Conservation (phyloP, 805 yeast genomes). For the Komagataella kurtzmanii region DNA sequence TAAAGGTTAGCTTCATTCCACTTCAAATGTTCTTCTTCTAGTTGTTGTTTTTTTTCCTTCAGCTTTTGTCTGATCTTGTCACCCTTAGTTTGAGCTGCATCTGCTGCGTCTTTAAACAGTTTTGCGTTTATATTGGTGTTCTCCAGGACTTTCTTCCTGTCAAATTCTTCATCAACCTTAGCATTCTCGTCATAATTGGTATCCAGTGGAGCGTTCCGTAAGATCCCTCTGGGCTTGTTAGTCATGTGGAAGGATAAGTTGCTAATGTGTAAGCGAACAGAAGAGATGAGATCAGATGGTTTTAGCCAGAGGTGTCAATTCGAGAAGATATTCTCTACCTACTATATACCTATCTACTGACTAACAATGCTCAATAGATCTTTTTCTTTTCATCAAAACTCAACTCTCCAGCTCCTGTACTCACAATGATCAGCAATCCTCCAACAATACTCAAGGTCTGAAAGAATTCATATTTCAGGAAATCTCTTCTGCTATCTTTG, state of each 20-base stretch:
- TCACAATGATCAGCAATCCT: slow-evolving; percentile 79
- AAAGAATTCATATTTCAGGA: slow-evolving; percentile 82
- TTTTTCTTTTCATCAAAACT: slow-evolving; percentile 94
- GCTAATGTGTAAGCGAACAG: slow-evolving; percentile 1
- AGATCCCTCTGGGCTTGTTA: slow-evolving; percentile 16
- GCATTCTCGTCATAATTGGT: slow-evolving; percentile 8
- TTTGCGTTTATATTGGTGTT: slow-evolving; percentile 71
- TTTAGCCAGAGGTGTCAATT: neutral
- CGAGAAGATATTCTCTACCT: neutral
- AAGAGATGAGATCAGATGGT: slow-evolving; percentile 1
- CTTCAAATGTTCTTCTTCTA: slow-evolving; percentile 33
- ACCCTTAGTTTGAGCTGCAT: slow-evolving; percentile 18
- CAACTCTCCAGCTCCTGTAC: slow-evolving; percentile 93
- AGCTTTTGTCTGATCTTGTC: slow-evolving; percentile 32
- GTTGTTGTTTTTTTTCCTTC: slow-evolving; percentile 16
- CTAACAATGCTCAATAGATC: slow-evolving; percentile 36
- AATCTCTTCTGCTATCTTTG: slow-evolving; percentile 72
- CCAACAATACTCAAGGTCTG: slow-evolving; percentile 94
- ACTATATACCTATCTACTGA: neutral
- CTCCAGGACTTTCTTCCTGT: slow-evolving; percentile 13
- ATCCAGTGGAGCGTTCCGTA: slow-evolving; percentile 15
- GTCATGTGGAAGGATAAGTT: neutral
- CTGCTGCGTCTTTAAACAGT: slow-evolving; percentile 11
- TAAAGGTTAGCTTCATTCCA: slow-evolving; percentile 81
- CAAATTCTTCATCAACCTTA: neutral